These are phyloP conservation scores for Fusarium sp. DNA, from an alignment of 2,329 filamentous ascomycete species.

Conservation along the genomic window DNA sequence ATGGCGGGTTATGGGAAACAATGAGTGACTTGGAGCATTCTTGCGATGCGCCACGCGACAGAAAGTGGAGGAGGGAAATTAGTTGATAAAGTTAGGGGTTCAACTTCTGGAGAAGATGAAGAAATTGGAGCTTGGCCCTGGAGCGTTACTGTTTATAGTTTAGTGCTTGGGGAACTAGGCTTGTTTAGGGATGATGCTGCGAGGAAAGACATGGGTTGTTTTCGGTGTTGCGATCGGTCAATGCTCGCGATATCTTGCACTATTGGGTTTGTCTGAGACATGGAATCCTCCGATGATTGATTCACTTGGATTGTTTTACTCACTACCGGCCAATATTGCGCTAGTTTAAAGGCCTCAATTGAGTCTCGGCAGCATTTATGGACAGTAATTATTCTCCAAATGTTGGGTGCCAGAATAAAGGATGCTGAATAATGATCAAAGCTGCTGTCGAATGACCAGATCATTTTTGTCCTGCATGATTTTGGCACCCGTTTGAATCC, in stretches of 20 bases:
- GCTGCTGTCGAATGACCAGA: no score
- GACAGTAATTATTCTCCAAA: background rate
- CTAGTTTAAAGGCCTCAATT: no score
- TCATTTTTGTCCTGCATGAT: no score
- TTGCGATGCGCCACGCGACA: slow-evolving; percentile 35
- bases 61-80: slow-evolving; percentile 2
- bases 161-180: no score
- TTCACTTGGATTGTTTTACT: background rate
- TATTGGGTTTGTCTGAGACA: background rate
- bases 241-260: background rate
- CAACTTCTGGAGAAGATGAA: background rate
- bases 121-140: slow-evolving; percentile 3
- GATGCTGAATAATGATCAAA: no score
- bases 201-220: slow-evolving; percentile 23
- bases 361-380: background rate
- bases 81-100: slow-evolving; percentile 20
- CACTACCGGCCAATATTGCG: accelerated
- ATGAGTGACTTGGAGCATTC: slow-evolving; percentile 39
- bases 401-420: background rate
- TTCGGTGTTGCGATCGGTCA: background rate
- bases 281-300: accelerated
- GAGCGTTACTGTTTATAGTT: background rate
- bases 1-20: slow-evolving; percentile 4
- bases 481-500: background rate
- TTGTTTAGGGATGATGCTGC: slow-evolving; percentile 27